Percentiles rank a stretch among this genome's conserved stretches.
Conservation (phyloP, 2,329 filamentous ascomycete species). For the Scedosporium aurantiacum region DNA sequence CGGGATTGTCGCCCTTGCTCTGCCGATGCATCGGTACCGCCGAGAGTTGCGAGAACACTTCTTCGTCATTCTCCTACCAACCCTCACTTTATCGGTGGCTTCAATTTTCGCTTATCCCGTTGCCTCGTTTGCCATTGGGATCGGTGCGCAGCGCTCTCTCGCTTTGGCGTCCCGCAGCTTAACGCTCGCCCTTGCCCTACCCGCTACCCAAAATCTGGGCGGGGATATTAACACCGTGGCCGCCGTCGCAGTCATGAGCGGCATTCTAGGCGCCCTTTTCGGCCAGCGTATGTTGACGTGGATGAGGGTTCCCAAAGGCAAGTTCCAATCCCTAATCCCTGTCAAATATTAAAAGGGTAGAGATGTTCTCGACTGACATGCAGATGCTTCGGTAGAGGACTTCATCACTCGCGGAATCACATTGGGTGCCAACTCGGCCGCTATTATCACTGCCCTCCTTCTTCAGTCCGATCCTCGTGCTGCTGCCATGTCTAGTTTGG, state of each 20-base stretch:
- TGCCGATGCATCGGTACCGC: constrained; percentile 52
- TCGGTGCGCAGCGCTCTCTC: constrained; percentile 37
- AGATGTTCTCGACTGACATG: background rate
- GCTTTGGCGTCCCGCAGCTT: constrained; percentile 46
- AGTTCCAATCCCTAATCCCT: constrained; percentile 9
- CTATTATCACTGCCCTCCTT: constrained; percentile 47
- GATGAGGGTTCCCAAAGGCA: constrained; percentile 43
- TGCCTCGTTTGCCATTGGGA: constrained; percentile 43
- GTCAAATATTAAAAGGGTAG: background rate
- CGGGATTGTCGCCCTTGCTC: constrained; percentile 45
- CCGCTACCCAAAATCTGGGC: constrained; percentile 43
- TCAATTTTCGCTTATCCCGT: constrained; percentile 48
- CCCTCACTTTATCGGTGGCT: constrained; percentile 35
- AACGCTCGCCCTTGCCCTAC: constrained; percentile 48
- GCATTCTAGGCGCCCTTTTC: constrained; percentile 46
- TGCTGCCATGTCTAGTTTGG: constrained; percentile 46
- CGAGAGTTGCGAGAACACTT: constrained; percentile 43
- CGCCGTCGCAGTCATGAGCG: constrained; percentile 47
- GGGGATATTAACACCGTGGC: constrained; percentile 45
- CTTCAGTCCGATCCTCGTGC: constrained; percentile 45
- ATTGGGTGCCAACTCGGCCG: constrained; percentile 48
- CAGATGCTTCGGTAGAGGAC: constrained; percentile 31
- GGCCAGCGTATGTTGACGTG: constrained; percentile 35
- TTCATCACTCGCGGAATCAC: constrained; percentile 53
- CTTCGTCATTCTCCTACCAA: constrained; percentile 41